A percentile compares a stretch with the other conserved stretches of the same genome.
Evolutionary conservation across 805 yeast species (phyloP).

Genomic region (Metschnikowia reukaufii): DNA sequence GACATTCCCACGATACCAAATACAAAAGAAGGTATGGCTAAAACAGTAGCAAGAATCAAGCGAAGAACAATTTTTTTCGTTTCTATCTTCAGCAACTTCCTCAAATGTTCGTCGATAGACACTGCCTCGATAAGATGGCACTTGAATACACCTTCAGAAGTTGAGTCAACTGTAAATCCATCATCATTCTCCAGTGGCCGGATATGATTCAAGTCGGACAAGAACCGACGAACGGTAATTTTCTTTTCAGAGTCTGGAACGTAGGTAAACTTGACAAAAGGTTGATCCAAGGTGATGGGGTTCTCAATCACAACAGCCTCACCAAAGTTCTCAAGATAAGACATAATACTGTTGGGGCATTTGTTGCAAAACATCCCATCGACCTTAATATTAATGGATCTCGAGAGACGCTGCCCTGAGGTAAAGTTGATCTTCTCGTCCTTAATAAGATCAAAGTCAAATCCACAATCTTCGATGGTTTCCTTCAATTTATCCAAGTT

Average conservation of each 20-base stretch:
- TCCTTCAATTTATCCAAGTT: slow-evolving; percentile 45
- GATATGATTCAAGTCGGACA: slow-evolving; percentile 48
- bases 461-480: slow-evolving; percentile 66
- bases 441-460: slow-evolving; percentile 52
- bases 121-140: slow-evolving; percentile 54
- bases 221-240: slow-evolving; percentile 55
- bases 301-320: slow-evolving; percentile 56
- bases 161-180: slow-evolving; percentile 22
- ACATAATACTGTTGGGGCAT: slow-evolving; percentile 60
- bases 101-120: slow-evolving; percentile 64
- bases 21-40: slow-evolving; percentile 67
- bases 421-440: slow-evolving; percentile 46
- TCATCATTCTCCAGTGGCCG: slow-evolving; percentile 27
- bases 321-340: slow-evolving; percentile 52
- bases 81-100: slow-evolving; percentile 49
- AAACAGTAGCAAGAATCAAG: slow-evolving; percentile 47
- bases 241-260: slow-evolving; percentile 49
- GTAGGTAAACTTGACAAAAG: slow-evolving; percentile 64
- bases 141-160: slow-evolving; percentile 37
- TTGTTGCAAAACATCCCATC: slow-evolving; percentile 70
- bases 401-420: slow-evolving; percentile 47
- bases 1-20: slow-evolving; percentile 74
- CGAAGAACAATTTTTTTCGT: slow-evolving; percentile 46
- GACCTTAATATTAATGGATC: slow-evolving; percentile 57
- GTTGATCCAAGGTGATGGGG: slow-evolving; percentile 53